phyloP scores from a whole-genome alignment of 1,284 basidiomycete species.

The Lignosus rhinocerotis region DNA sequence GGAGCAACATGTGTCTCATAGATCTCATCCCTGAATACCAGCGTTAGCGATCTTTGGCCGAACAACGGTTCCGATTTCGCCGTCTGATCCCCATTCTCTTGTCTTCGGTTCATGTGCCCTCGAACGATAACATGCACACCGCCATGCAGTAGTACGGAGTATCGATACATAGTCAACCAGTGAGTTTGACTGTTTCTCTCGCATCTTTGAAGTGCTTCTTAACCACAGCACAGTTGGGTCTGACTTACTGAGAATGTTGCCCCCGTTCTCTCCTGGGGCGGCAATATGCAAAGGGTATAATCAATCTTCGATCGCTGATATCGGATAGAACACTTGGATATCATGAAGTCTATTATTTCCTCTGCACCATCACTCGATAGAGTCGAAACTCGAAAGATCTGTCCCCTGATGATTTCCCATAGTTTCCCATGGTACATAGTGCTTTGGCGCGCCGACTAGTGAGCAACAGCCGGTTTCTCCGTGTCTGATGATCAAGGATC shows the following conservation, averaged over 20 bases:
- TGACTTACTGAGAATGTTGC: background rate
- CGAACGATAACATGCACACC: background rate
- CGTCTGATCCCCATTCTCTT: background rate
- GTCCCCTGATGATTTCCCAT: no score
- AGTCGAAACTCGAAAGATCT: no score
- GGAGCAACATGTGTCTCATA: no score
- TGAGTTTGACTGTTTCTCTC: background rate
- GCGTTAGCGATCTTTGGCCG: background rate
- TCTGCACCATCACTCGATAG: no score
- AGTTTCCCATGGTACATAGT: no score
- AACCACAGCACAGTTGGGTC: background rate
- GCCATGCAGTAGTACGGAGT: background rate
- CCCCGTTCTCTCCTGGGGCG: slow-evolving; percentile 8
- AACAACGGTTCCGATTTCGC: background rate
- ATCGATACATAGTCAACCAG: background rate
- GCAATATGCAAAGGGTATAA: background rate
- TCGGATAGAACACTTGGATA: background rate
- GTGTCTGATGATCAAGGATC: no score
- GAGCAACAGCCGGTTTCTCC: no score
- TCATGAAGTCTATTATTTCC: background rate
- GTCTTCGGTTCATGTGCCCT: background rate
- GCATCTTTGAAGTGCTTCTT: background rate
- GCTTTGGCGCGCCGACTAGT: no score
- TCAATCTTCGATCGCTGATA: background rate
- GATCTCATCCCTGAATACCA: background rate